Base-by-base conservation (phyloP, 305 asterid genomes). In the Striga hermonthica region DNA sequence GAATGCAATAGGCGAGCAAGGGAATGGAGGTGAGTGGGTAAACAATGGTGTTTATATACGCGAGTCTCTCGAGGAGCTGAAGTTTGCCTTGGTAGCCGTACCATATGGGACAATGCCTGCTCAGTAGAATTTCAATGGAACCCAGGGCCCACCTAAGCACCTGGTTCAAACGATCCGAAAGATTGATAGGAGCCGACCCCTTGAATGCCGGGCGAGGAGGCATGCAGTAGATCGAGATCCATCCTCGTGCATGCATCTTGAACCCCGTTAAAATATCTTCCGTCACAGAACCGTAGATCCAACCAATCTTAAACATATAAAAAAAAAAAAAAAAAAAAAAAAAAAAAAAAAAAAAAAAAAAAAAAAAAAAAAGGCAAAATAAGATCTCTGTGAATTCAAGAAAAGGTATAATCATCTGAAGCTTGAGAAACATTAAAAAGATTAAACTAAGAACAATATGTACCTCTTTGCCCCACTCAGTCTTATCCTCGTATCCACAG, bases 381-480 rank as follows among this genome's bases (percentile, higher is more conserved):
- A 14, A 47, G 13, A 57, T n/a, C 31, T 22, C 1, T 22, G 31
- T 22, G 31, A 22, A 22, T 22, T 22, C 31, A 22, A 22, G 31
- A 22, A 22, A 22, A 22, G 31, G 31, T 22, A 22, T 22, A 58
- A 60, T n/a, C n/a, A 39, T 13, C 1, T 59, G 39, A 34, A 38
- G 5, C 1, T 11, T 12, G 11, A 3, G 39, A 14, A 37, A 54
- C n/a, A 45, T 45, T 45, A 3, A 41, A 41, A 41, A 41, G 10
- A 7, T 6, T 41, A 16, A 54, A 47, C 15, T 34, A 52, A 22
- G 13, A 63, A 7, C 3, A 53, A 37, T 6, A 44, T 37, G 53
- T 64, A 86, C 90, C 90, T 84, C 95, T 80, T 84, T 80, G 67
- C 89, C 95, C 95, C 95, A 86, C 64, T 86, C 91, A 13, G 84